These are phyloP conservation scores for Moesziomyces sp. DNA, from an alignment of 1,284 basidiomycete genomes.

Conservation along the genomic window DNA sequence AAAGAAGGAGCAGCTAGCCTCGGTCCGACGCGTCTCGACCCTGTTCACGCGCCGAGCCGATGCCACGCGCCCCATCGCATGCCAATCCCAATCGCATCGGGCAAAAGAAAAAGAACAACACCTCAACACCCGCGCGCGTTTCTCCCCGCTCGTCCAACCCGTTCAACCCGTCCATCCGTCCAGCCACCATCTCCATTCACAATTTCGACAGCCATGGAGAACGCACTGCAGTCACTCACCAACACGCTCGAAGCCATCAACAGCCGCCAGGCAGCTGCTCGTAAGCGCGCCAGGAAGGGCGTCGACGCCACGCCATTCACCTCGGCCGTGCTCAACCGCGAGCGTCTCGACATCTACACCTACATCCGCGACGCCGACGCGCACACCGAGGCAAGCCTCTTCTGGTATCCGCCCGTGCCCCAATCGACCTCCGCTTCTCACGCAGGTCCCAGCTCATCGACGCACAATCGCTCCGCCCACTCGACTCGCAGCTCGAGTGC, in stretches of 20 bases:
- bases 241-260: conserved; percentile 59
- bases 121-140: conserved; percentile 3
- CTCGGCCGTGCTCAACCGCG: conserved; percentile 58
- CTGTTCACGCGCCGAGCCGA: conserved; percentile 2
- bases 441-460: conserved; percentile 21
- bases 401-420: conserved; percentile 53
- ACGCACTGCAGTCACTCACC: conserved; percentile 52
- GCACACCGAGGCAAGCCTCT: conserved; percentile 57
- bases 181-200: background rate
- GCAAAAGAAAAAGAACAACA: conserved; percentile 22
- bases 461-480: conserved; percentile 7
- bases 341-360: conserved; percentile 53
- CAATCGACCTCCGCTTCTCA: conserved; percentile 23
- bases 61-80: conserved; percentile 13
- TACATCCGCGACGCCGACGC: conserved; percentile 65
- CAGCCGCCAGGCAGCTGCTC: conserved; percentile 35
- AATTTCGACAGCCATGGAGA: conserved; percentile 49
- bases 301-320: conserved; percentile 54
- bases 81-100: conserved; percentile 1
- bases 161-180: conserved; percentile 12
- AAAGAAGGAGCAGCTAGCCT: background rate
- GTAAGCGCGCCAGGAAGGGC: conserved; percentile 41
- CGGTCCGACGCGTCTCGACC: conserved; percentile 20
- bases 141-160: background rate
- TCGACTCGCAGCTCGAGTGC: conserved; percentile 8